Evolutionary conservation across 2,329 filamentous ascomycete species (phyloP), one percentile per base, ranked within the genome.

Genomic region (Ophiostoma populinum): DNA sequence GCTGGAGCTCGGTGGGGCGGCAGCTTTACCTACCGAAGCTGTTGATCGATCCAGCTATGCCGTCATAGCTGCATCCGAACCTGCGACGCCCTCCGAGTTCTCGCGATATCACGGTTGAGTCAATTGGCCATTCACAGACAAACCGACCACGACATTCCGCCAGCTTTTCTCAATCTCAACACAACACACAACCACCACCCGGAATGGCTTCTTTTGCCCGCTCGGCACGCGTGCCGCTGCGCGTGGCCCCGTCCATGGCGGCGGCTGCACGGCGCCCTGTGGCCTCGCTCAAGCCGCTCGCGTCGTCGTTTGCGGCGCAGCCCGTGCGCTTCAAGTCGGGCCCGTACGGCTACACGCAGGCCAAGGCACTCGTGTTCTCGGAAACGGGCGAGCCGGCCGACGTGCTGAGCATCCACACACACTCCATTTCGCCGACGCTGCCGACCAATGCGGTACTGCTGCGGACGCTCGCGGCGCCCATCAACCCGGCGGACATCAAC

Each of bases 401-500:
- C 28, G 20, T 17, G n/a, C 16, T 7, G 31, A 75, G 71, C 13
- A 59, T 87, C 4, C 80, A 86, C 56, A 67, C 61, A 1, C 74
- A 86, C 59, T 82, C 78, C 45, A 82, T 87, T 51, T 77, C 77
- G 4, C 80, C 81, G 3, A 67, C 71, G 4, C 69, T 85, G 43
- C 77, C 80, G 32, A 53, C 62, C 22, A 57, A 55, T 32, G 59
- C 66, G 31, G 58, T 92, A 46, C 85, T 87, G 36, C 63, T 98
- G 40, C 82, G 83, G 54, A 77, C 90, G 48, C 80, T 98, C 48
- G 81, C 86, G 21, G 75, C 85, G 1, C 83, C 90, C 38, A 82
- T 98, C 55, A 98, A 98, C 61, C 90, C 90, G 17, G 86, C 90
- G 50, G 90, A 98, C 59, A 81, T 98, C 56, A 98, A 98, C 63